Evolutionary conservation across 139 green algal species (phyloP).

Genomic region (Chlamydomonas eustigma): DNA sequence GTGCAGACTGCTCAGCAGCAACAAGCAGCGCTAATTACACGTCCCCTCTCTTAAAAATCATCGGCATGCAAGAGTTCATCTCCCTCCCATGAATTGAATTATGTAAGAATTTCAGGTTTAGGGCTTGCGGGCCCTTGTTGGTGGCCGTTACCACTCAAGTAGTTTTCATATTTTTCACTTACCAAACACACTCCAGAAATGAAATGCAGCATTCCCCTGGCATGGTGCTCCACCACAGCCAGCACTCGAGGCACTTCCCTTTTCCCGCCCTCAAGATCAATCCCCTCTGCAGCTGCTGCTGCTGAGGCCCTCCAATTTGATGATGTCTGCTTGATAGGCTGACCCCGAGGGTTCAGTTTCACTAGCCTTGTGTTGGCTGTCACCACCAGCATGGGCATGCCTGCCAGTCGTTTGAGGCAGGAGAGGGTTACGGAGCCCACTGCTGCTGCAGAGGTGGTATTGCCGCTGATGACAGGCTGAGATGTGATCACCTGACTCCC

Average conservation of each 20-base stretch:
- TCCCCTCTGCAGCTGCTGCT: background rate
- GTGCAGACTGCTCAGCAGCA: background rate
- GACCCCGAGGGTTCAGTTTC: background rate
- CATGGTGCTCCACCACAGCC: constrained; percentile 30
- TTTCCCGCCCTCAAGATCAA: background rate
- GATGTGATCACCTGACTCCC: constrained; percentile 11
- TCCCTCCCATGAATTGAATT: no score
- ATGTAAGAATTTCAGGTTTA: no score
- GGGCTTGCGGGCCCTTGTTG: no score
- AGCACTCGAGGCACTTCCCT: constrained; percentile 16
- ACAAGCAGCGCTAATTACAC: no score
- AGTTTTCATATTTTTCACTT: no score
- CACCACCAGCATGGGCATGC: constrained; percentile 31
- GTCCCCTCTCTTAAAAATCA: no score
- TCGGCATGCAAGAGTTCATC: no score
- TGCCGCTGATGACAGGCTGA: background rate
- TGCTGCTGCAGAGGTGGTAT: background rate
- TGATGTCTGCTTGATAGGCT: background rate
- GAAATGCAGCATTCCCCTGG: constrained; percentile 21
- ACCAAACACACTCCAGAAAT: no score
- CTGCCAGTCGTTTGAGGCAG: constrained; percentile 19
- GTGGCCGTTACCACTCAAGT: no score
- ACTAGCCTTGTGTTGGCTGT: constrained; percentile 23
- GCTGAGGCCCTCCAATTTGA: background rate
- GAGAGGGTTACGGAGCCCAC: constrained; percentile 23